Base-by-base conservation (phyloP, 495 filamentous ascomycete species). In the Xylaria cubensis region DNA sequence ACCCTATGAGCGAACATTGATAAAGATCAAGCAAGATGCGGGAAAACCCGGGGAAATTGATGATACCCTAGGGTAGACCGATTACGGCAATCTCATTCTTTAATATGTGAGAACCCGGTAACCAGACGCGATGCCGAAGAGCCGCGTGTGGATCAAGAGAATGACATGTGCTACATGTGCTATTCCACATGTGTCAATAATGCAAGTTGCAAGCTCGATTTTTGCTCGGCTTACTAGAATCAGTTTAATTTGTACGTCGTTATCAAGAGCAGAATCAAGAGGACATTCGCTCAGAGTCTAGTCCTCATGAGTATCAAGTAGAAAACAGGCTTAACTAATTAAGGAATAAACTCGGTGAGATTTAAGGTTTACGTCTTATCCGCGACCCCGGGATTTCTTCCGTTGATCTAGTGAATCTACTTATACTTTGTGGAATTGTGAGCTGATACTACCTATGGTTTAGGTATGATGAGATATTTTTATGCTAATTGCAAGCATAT, bases 381-480 rank as follows among this genome's bases (percentile, higher is more conserved):
- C 55, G 29, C 17, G 51, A 29, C 26, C 26, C 55, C 29, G 13
- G 26, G 56, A 59, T n/a, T 39, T 36, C 56, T 39, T 59, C 17
- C 19, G 29, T 39, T 59, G 0, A n/a, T 34, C 13, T 34, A 34
- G 55, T 58, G 29, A n/a, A 34, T 59, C 55, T 19, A 36, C 55
- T 5, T 19, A 13, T 42, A 44, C 44, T 58, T 59, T 36, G 13
- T 44, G 59, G 32, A 29, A 42, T 42, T 10, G 17, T 6, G 13
- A 48, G 41, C 5, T 64, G 26, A 55, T 24, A 55, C 26, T 24
- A 55, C 26, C 26, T 61, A 9, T 21, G 21, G 34, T n/a, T 41
- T 39, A 8, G 5, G 26, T 39, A 65, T 32, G 39, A 34, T 50
- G 63, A 51, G 63, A 48, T 50, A 65, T 65, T 65, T 65, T 65